phyloP scores from a whole-genome alignment of 495 filamentous ascomycete genomes.

The Usnea hakonensis region DNA sequence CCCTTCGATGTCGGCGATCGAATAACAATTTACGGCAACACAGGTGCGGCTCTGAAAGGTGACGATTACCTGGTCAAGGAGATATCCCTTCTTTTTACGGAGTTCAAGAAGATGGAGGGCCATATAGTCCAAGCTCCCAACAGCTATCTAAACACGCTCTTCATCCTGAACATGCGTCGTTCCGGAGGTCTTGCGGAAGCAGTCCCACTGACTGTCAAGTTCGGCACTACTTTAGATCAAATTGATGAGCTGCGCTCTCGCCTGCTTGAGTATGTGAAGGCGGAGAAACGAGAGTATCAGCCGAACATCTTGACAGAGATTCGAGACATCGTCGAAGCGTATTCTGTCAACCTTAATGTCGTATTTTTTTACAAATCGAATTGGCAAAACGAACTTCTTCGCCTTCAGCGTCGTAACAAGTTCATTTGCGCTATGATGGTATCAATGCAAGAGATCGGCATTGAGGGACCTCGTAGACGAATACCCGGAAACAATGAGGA shows the following conservation, averaged over 20 bases:
- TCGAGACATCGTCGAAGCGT: slow-evolving; percentile 53
- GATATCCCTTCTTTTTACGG: slow-evolving; percentile 89
- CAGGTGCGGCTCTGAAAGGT: slow-evolving; percentile 64
- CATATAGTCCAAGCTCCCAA: slow-evolving; percentile 95
- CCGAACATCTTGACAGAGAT: slow-evolving; percentile 86
- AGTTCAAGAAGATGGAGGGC: slow-evolving; percentile 97
- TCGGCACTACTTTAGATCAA: slow-evolving; percentile 78
- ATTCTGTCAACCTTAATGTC: slow-evolving; percentile 79
- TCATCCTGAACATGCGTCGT: slow-evolving; percentile 89
- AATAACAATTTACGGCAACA: slow-evolving; percentile 85
- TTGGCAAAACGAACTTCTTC: slow-evolving; percentile 87
- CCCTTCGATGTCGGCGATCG: slow-evolving; percentile 96
- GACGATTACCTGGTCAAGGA: slow-evolving; percentile 97
- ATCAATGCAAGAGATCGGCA: slow-evolving; percentile 73
- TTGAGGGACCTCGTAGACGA: slow-evolving; percentile 76
- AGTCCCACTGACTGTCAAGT: slow-evolving; percentile 74
- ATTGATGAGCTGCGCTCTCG: slow-evolving; percentile 76
- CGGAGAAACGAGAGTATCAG: slow-evolving; percentile 89
- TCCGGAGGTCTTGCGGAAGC: slow-evolving; percentile 86
- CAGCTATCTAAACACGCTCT: slow-evolving; percentile 82
- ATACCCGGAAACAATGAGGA: slow-evolving; percentile 57
- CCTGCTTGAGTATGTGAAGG: slow-evolving; percentile 77
- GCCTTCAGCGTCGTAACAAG: slow-evolving; percentile 84
- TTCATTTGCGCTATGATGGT: slow-evolving; percentile 93
- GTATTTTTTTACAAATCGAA: slow-evolving; percentile 97